Evolutionary conservation across 2,329 filamentous ascomycete genomes (phyloP).

Genomic region (Pseudocercospora musae): DNA sequence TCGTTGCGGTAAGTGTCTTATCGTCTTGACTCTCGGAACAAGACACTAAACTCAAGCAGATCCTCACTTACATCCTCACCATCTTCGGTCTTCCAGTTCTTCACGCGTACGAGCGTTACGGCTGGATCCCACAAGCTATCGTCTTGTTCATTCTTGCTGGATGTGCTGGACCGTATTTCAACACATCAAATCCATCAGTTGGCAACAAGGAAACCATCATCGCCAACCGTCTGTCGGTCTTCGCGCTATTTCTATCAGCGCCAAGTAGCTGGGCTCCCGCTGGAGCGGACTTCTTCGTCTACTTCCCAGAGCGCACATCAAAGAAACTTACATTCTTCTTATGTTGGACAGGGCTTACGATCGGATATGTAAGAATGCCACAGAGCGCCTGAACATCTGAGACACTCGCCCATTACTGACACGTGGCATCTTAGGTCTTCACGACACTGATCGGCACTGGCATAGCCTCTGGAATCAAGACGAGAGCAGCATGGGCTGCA

Average conservation of each 20-base stretch:
- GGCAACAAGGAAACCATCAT: conserved; percentile 30
- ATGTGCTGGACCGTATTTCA: conserved; percentile 39
- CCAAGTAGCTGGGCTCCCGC: conserved; percentile 30
- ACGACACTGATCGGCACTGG: conserved; percentile 40
- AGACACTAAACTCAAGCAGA: background rate
- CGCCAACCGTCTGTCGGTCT: conserved; percentile 35
- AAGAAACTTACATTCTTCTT: conserved; percentile 38
- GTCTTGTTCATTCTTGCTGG: conserved; percentile 41
- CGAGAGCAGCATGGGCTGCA: conserved; percentile 27
- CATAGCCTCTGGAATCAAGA: conserved; percentile 28
- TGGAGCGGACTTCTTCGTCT: conserved; percentile 43
- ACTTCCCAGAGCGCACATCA: conserved; percentile 39
- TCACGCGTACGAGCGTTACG: conserved; percentile 42
- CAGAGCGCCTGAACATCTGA: too few relatives aligned
- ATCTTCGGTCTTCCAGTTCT: conserved; percentile 34
- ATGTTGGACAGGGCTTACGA: conserved; percentile 36
- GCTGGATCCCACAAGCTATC: conserved; percentile 42
- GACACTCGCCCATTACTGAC: background rate
- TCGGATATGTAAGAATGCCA: conserved; percentile 27
- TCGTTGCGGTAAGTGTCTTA: conserved; percentile 30
- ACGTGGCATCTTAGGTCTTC: conserved; percentile 18
- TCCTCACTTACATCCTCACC: conserved; percentile 17
- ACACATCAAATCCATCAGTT: conserved; percentile 33
- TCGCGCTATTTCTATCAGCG: conserved; percentile 16
- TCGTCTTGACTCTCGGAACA: background rate